A percentile compares a stretch with the other conserved stretches of the same genome.
These are phyloP conservation scores for Carnegiea gigantea DNA, from an alignment of 179 eudicot genomes.

Conservation along the genomic window DNA sequence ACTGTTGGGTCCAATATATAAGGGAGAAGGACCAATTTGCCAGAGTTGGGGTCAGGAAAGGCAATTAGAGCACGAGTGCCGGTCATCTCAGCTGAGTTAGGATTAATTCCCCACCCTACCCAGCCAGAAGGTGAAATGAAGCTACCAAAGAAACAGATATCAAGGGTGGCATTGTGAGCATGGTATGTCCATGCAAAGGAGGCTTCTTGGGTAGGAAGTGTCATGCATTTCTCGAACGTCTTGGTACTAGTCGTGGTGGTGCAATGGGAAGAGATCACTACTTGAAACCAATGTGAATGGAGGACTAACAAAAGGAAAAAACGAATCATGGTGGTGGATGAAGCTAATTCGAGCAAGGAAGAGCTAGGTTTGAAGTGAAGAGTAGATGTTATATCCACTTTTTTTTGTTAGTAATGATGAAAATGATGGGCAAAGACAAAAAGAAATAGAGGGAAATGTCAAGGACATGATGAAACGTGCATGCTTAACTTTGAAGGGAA, in stretches of 20 bases:
- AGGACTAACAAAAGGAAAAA: conserved; percentile 28
- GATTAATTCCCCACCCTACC: conserved; percentile 91
- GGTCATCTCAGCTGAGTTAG: conserved; percentile 68
- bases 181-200: conserved; percentile 89
- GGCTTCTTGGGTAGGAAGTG: conserved; percentile 81
- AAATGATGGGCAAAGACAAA: conserved; percentile 6
- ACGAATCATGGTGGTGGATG: conserved; percentile 31
- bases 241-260: conserved; percentile 52
- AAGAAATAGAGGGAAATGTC: conserved; percentile 4
- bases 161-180: conserved; percentile 69
- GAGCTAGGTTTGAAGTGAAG: conserved; percentile 8
- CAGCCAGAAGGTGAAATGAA: conserved; percentile 97
- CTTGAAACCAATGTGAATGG: conserved; percentile 26
- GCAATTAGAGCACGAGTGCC: conserved; percentile 78
- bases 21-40: conserved; percentile 74
- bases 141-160: conserved; percentile 66
- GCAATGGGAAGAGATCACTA: conserved; percentile 54
- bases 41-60: conserved; percentile 89
- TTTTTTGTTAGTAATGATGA: conserved; percentile 4
- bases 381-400: conserved; percentile 10
- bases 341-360: background rate
- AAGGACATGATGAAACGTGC: conserved; percentile 2
- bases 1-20: conserved; percentile 73
- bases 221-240: conserved; percentile 73
- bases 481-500: conserved; percentile 56